phyloP scores from a whole-genome alignment of 805 yeast species.

The Saccharomycopsis oosterbeekiorum region DNA sequence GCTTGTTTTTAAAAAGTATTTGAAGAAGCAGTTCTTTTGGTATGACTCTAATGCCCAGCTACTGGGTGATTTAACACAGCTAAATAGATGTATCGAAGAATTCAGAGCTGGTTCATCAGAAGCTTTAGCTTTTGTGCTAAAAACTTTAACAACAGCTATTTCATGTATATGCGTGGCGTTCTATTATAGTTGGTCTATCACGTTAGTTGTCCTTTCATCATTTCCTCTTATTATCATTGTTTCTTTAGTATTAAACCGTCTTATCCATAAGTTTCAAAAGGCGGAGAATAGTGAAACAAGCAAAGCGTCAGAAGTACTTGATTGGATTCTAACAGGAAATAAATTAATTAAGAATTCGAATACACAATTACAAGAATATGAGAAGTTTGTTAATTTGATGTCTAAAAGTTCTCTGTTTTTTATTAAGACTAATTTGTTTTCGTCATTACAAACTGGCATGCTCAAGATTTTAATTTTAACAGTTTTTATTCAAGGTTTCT shows the following conservation, averaged over 20 bases:
- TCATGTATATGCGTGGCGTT: conserved; percentile 57
- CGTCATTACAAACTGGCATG: conserved; percentile 46
- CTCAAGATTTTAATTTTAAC: conserved; percentile 48
- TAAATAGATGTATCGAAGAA: conserved; percentile 69
- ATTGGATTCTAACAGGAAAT: conserved; percentile 61
- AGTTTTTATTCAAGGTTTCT: conserved; percentile 86
- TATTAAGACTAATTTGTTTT: conserved; percentile 35
- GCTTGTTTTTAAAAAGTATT: conserved; percentile 33
- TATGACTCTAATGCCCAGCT: conserved; percentile 46
- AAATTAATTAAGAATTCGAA: conserved; percentile 51
- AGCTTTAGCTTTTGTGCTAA: conserved; percentile 46
- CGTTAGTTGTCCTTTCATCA: conserved; percentile 65
- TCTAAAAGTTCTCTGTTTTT: conserved; percentile 30
- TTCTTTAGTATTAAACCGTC: conserved; percentile 40
- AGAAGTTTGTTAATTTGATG: conserved; percentile 30
- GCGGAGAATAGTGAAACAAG: conserved; percentile 50
- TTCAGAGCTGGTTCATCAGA: conserved; percentile 59
- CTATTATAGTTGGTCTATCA: conserved; percentile 74
- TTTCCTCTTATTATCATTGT: conserved; percentile 54
- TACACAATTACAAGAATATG: conserved; percentile 44
- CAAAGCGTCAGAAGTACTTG: conserved; percentile 47
- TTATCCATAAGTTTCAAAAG: conserved; percentile 39
- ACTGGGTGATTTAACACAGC: conserved; percentile 55
- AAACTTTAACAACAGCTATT: conserved; percentile 41
- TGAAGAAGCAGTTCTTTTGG: conserved; percentile 47